These are phyloP conservation scores for Gardenia jasminoides DNA, from an alignment of 257 asterid species.

Conservation along the genomic window DNA sequence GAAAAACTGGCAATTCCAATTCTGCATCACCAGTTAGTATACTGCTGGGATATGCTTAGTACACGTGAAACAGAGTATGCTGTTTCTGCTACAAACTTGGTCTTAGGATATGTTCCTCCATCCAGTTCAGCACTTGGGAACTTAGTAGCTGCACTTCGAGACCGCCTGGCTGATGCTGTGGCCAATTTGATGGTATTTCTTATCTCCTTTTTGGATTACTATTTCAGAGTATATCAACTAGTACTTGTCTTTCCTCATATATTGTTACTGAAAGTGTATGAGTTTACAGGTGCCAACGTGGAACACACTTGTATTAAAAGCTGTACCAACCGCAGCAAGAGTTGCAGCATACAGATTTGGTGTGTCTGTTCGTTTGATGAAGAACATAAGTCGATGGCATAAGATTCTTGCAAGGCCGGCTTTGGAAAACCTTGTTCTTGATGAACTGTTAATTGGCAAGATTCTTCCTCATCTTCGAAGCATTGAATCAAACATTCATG, in stretches of 20 bases:
- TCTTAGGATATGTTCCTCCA: constrained; percentile 62
- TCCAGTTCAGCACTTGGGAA: constrained; percentile 65
- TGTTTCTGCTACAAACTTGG: constrained; percentile 70
- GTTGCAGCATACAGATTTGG: constrained; percentile 92
- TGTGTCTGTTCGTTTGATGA: constrained; percentile 70
- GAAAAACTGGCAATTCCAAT: constrained; percentile 91
- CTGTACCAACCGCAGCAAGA: constrained; percentile 85
- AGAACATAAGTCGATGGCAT: constrained; percentile 82
- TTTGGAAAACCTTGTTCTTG: constrained; percentile 79
- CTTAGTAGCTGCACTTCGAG: constrained; percentile 64
- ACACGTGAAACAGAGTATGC: constrained; percentile 74
- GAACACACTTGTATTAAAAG: constrained; percentile 63
- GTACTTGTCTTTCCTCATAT: neutral
- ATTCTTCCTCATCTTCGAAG: constrained; percentile 90
- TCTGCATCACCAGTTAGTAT: constrained; percentile 66
- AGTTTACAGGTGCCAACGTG: constrained; percentile 74
- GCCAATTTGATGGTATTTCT: constrained; percentile 59
- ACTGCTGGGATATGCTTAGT: constrained; percentile 89
- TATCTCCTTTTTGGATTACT: neutral
- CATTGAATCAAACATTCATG: constrained; percentile 71
- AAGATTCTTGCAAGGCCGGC: constrained; percentile 68
- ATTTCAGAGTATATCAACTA: neutral
- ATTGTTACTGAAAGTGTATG: neutral
- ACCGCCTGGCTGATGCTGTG: constrained; percentile 80
- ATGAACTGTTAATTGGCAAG: constrained; percentile 70